These are phyloP conservation scores for Tolypocladium nubicola DNA, from an alignment of 2,329 filamentous ascomycete genomes.

Conservation along the genomic window DNA sequence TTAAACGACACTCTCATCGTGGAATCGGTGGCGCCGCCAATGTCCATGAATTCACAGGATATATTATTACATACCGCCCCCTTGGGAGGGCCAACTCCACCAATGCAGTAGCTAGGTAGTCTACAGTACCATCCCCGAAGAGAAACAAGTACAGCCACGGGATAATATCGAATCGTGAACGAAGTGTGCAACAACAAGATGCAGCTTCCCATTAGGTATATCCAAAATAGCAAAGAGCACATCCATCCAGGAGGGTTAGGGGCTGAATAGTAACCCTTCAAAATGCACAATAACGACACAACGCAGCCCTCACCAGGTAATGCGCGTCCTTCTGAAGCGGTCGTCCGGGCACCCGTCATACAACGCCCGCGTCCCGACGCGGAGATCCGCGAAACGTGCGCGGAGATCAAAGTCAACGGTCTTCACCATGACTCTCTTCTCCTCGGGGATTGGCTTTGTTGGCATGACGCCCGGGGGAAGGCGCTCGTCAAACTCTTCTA, in stretches of 20 bases:
- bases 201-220: neutral
- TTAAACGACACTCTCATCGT: neutral
- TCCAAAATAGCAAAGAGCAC: neutral
- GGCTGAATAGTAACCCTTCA: no score
- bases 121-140: neutral
- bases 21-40: neutral
- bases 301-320: slow-evolving; percentile 32
- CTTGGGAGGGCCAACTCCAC: no score
- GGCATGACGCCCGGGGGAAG: slow-evolving; percentile 1
- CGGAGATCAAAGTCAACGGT: slow-evolving; percentile 47
- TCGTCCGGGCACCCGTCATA: slow-evolving; percentile 33
- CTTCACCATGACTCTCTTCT: slow-evolving; percentile 45
- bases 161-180: neutral
- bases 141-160: neutral
- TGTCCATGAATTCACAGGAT: neutral
- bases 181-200: no score
- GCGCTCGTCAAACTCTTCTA: slow-evolving; percentile 36
- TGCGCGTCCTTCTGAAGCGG: slow-evolving; percentile 33
- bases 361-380: slow-evolving; percentile 44
- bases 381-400: slow-evolving; percentile 35
- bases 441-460: slow-evolving; percentile 32
- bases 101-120: no score
- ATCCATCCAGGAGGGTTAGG: no score
- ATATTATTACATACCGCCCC: neutral
- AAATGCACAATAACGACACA: neutral